Base-by-base conservation (phyloP, 2,329 filamentous ascomycete genomes). In the Aschersonia sp. region DNA sequence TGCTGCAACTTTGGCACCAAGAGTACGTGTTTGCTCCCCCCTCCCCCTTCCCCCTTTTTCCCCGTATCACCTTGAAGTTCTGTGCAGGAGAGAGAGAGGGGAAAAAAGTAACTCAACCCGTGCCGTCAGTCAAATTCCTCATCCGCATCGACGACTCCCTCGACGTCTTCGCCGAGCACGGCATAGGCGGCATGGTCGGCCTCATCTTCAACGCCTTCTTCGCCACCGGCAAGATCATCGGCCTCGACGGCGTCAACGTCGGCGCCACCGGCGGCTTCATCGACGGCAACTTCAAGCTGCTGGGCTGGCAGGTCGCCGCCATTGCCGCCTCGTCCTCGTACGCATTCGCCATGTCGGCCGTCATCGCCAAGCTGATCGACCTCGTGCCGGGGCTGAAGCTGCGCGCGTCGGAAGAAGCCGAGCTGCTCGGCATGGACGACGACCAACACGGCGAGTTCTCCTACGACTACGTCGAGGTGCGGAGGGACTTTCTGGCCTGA, bases 371-470 rank as follows among this genome's bases (percentile, higher is more conserved):
- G 67, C 61, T 69, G 59, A 84, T 92, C 67, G 82, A 92, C 68
- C 62, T 80, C 53, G 73, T 89, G 29, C 86, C 86, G 30, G 85
- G 85, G 44, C 76, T 92, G 28, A 78, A 88, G 62, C 82, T 92
- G 44, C 84, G 86, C 50, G 85, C 85, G 6, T 83, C 78, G 30
- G 84, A 89, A 59, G 83, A 89, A 65, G 86, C 86, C 30, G 86
- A 92, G 66, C 78, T 91, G 9, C 78, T 91, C 49, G 86, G 86
- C 55, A 89, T 91, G 84, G 86, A 92, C 59, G 86, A 91, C 61
- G 85, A 91, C 67, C 86, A 92, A 69, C 84, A 91, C 56, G 86
- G 86, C 65, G 86, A 92, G 67, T 92, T 91, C 61, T 86, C 85
- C 9, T 91, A 91, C 71, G 86, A 92, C 64, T 92, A 91, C 64